Base-by-base conservation (phyloP, 192 early-diverging fungal species). In the Coemansia sp. region DNA sequence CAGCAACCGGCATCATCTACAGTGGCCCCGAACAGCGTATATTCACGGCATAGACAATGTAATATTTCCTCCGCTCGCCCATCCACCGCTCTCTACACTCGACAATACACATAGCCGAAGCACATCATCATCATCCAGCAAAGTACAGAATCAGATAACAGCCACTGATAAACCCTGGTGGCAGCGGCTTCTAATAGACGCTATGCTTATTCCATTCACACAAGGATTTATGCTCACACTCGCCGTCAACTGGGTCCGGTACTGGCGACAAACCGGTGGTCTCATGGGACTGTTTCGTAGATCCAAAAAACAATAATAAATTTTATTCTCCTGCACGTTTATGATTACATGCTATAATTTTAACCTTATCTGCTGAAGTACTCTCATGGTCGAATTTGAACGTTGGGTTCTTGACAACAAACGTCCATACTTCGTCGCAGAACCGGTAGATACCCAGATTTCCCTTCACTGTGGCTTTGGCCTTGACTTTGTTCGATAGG, bases 341-440 rank as follows among this genome's bases (percentile, higher is more conserved):
- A 39, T 89, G 87, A 73, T 91, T 94, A 66, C 97, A 98, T 2
- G 97, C 95, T 49, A 99, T 94, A 67, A 99, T 90, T 73, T 98
- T 98, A 77, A 98, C 90, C 76, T 95, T 94, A 61, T 98, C 94
- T 21, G 91, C 91, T 2, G 85, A 82, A 2, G 96, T 84, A 11
- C 72, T 83, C 28, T 96, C 96, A 61, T 89, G 84, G 30, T 98
- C 98, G 65, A 98, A 89, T 49, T 90, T 88, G 76, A 98, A 94
- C n/a, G 85, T 91, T 30, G 93, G 89, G 44, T 89, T 86, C 37
- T 92, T 89, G 58, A 96, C 88, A 38, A 96, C 88, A 85, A 99
- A 97, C 1, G 96, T 98, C 95, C 95, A 99, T 26, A 99, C 96
- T 65, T 99, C 98, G 71, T 99, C 98, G 72, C 96, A 93, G 62